Base-by-base conservation (phyloP, 2,329 filamentous ascomycete species). In the Phyllosticta citriasiana region DNA sequence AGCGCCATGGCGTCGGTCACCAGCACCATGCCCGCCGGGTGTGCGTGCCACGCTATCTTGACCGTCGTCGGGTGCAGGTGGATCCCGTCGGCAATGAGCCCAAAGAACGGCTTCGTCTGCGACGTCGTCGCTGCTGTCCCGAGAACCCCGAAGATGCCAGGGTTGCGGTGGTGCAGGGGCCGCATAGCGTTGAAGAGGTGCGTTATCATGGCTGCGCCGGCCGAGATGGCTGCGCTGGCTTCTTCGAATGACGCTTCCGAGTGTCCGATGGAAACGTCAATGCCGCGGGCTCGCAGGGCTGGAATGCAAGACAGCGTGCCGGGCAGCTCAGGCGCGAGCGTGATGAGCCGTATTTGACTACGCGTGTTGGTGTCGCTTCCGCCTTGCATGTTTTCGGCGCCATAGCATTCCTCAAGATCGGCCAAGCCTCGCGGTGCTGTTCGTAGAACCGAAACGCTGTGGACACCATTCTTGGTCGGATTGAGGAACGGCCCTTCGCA, bases 171-270 rank as follows among this genome's bases (percentile, higher is more conserved):
- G 73, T 94, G 89, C 57, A 96, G 84, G 14, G 91, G 91, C 0
- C 86, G 83, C 91, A 96, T 96, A 26, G 91, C 91, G 72, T 96
- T 96, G 83, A 96, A 96, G 1, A 96, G 80, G 70, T 96, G 91
- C 0, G 91, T 96, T 66, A 96, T 88, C 89, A 95, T 96, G 56
- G 83, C 88, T 1, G 89, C 89, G 57, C 91, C 91, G 6, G 85
- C 81, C n/a, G 78, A 79, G 3, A 94, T 82, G 22, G 89, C 88
- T 4, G 78, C 76, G 3, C 87, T 84, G 1, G 89, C 90, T 70
- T 93, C 82, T 73, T 95, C 89, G 71, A 93, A 96, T 0, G 88
- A 90, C 14, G 91, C 88, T 72, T 95, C 89, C 0, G 90, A 91
- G 75, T 96, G 91, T 7, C 91, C 91, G 65, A 95, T 88, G 1